These are phyloP conservation scores for Crithidia expoeki DNA, from an alignment of 208 protist genomes.

Conservation along the genomic window DNA sequence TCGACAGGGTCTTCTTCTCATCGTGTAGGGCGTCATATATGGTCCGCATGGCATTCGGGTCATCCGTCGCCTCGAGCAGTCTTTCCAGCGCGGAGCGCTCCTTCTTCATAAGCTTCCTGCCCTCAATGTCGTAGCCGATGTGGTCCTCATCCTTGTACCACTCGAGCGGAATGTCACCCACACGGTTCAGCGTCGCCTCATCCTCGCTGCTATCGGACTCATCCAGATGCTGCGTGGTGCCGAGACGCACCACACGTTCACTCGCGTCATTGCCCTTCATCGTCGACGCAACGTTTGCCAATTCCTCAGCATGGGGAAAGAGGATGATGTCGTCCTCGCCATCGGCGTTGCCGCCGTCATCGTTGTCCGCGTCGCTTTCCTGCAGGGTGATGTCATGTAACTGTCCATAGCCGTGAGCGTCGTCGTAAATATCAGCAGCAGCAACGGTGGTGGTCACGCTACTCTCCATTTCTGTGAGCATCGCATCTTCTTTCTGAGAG, in stretches of 20 bases:
- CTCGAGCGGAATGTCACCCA: conserved; percentile 94
- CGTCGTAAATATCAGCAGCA: conserved; percentile 8
- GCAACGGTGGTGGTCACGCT: conserved; percentile 11
- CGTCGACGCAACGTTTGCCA: conserved; percentile 21
- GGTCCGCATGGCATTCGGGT: conserved; percentile 91
- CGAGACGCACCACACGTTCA: conserved; percentile 61
- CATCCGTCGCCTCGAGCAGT: conserved; percentile 91
- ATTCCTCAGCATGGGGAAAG: conserved; percentile 83
- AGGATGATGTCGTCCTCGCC: conserved; percentile 63
- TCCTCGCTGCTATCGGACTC: conserved; percentile 92
- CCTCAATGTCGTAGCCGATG: conserved; percentile 93
- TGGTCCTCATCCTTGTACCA: conserved; percentile 96
- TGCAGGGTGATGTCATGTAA: conserved; percentile 81
- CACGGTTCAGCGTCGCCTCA: conserved; percentile 88
- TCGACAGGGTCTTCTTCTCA: conserved; percentile 87
- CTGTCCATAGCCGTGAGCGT: conserved; percentile 38
- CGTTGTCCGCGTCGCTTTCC: conserved; percentile 46
- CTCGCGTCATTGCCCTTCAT: conserved; percentile 10
- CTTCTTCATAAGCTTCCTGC: conserved; percentile 90
- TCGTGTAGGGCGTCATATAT: conserved; percentile 93
- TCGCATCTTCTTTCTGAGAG: conserved; percentile 5
- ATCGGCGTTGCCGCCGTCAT: conserved; percentile 30
- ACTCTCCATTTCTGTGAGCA: neutral
- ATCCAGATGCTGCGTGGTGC: conserved; percentile 75
- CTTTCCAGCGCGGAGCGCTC: conserved; percentile 87